Conservation (phyloP, 495 filamentous ascomycete genomes). For the Thermochaetoides thermophila region DNA sequence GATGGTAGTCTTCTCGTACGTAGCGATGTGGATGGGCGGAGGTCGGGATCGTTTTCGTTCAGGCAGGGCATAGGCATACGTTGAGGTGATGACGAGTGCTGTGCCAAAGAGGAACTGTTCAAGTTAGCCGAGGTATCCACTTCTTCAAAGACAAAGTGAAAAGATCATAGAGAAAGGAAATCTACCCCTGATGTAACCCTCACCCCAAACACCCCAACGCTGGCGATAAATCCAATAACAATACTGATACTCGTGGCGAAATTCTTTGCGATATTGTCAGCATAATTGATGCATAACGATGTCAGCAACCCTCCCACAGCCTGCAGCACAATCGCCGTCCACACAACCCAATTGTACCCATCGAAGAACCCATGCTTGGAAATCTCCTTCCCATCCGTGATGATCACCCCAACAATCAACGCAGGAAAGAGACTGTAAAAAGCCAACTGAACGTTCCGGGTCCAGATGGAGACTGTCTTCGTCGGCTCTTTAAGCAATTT, state of each 20-base stretch:
- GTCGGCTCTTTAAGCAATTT: conserved; percentile 55
- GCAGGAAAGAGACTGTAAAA: conserved; percentile 60
- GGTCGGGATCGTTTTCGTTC: conserved; percentile 43
- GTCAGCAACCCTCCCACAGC: conserved; percentile 52
- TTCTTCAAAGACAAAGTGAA: too few relatives aligned
- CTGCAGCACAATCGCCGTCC: conserved; percentile 48
- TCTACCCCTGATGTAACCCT: too few relatives aligned
- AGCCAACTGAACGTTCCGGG: conserved; percentile 59
- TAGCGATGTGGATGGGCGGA: conserved; percentile 59
- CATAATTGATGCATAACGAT: conserved; percentile 47
- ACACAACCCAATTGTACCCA: conserved; percentile 58
- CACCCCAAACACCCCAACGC: too few relatives aligned
- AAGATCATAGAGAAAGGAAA: too few relatives aligned
- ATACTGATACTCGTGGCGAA: conserved; percentile 54
- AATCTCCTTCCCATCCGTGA: conserved; percentile 53
- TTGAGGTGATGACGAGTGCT: conserved; percentile 58
- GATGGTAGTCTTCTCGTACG: conserved; percentile 57
- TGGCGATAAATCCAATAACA: too few relatives aligned
- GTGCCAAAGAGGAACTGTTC: conserved; percentile 80
- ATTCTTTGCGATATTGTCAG: conserved; percentile 49
- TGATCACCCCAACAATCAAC: conserved; percentile 55
- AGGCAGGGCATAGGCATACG: conserved; percentile 63
- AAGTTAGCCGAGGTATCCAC: too few relatives aligned
- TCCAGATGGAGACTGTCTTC: conserved; percentile 44
- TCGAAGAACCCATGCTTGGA: conserved; percentile 52